These are phyloP conservation scores for Halenospora varia DNA, from an alignment of 495 filamentous ascomycete genomes.

Conservation along the genomic window DNA sequence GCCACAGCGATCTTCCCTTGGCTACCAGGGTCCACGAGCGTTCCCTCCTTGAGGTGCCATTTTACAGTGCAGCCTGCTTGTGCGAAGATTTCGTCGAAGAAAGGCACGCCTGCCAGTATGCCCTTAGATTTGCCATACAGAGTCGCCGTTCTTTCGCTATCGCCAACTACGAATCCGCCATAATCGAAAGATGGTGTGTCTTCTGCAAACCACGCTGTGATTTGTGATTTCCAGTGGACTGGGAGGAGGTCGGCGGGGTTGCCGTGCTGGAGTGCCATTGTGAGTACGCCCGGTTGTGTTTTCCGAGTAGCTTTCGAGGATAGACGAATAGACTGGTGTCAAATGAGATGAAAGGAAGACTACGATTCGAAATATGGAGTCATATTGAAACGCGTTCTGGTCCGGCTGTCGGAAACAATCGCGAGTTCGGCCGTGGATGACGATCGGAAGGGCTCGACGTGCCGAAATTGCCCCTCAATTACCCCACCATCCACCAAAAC, in stretches of 20 bases:
- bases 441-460: too few relatives aligned
- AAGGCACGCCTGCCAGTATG: conserved; percentile 86
- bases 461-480: too few relatives aligned
- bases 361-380: background rate
- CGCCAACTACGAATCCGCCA: conserved; percentile 93
- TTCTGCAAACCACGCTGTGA: conserved; percentile 85
- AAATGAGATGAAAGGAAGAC: background rate
- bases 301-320: background rate
- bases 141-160: conserved; percentile 69
- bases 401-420: background rate
- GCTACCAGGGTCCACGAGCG: conserved; percentile 50
- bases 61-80: conserved; percentile 86
- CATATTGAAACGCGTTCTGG: background rate
- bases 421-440: background rate
- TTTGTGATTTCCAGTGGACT: conserved; percentile 71
- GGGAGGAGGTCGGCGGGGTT: conserved; percentile 79
- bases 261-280: conserved; percentile 64
- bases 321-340: background rate
- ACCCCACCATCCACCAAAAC: too few relatives aligned
- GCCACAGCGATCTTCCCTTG: conserved; percentile 57
- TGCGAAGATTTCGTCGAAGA: conserved; percentile 89
- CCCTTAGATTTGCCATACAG: conserved; percentile 86
- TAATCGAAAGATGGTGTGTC: conserved; percentile 96
- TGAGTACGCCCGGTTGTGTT: background rate
- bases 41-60: conserved; percentile 82